Evolutionary conservation across 2,329 filamentous ascomycete genomes (phyloP).

Genomic region (Alternaria dauci): DNA sequence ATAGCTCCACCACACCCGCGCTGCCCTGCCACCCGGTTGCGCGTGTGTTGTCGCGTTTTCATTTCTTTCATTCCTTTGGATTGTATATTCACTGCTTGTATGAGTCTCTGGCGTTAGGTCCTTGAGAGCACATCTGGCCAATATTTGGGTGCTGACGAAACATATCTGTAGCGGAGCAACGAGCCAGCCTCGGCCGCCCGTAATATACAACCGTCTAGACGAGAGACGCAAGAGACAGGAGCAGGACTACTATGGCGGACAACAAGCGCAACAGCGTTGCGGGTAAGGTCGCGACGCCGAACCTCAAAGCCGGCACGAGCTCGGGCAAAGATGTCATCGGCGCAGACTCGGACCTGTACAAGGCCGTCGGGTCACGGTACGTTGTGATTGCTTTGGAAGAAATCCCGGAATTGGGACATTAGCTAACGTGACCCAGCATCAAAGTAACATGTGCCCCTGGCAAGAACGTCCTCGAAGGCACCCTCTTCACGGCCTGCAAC

Average conservation of each 20-base stretch:
- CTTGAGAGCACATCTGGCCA: slow-evolving; percentile 31
- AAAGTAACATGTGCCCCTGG: slow-evolving; percentile 64
- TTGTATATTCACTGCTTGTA: slow-evolving; percentile 47
- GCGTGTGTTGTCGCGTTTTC: slow-evolving; percentile 34
- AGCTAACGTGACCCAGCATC: slow-evolving; percentile 56
- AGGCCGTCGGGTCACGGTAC: slow-evolving; percentile 69
- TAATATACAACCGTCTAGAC: slow-evolving; percentile 49
- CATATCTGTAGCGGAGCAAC: slow-evolving; percentile 13
- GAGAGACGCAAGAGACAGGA: slow-evolving; percentile 46
- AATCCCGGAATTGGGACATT: too few relatives aligned
- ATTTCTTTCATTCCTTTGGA: slow-evolving; percentile 54
- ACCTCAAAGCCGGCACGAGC: slow-evolving; percentile 53
- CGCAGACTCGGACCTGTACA: slow-evolving; percentile 63
- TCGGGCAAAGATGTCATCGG: slow-evolving; percentile 57
- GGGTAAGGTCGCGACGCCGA: slow-evolving; percentile 62
- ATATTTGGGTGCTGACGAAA: slow-evolving; percentile 23
- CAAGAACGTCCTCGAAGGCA: slow-evolving; percentile 66
- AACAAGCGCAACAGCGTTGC: slow-evolving; percentile 65
- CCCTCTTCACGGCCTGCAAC: slow-evolving; percentile 68
- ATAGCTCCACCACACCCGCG: slow-evolving; percentile 29
- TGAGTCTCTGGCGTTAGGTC: slow-evolving; percentile 45
- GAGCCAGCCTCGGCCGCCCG: slow-evolving; percentile 13
- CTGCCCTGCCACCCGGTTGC: slow-evolving; percentile 33
- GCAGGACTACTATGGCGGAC: slow-evolving; percentile 66
- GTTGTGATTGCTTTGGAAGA: slow-evolving; percentile 24